phyloP scores from a whole-genome alignment of 169 alveolate genomes.

The Cryptosporidium xiaoi region DNA sequence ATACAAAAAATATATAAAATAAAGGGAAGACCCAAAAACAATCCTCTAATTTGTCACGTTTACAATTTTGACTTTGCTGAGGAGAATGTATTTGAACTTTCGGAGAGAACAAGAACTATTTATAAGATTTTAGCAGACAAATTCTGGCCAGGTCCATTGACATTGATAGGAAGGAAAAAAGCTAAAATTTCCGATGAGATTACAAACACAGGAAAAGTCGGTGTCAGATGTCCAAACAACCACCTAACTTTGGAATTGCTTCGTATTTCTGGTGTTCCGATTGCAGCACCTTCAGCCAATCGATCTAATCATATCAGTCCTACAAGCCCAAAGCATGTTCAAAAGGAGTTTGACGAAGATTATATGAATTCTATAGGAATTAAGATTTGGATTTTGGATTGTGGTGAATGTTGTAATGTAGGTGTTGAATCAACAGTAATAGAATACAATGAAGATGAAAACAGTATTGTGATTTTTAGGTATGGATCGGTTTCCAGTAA shows the following conservation, averaged over 20 bases:
- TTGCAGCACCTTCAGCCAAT: conserved; percentile 98
- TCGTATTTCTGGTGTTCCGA: conserved; percentile 84
- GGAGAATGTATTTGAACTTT: conserved; percentile 82
- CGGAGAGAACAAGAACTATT: conserved; percentile 78
- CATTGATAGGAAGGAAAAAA: conserved; percentile 89
- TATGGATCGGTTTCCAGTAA: conserved; percentile 47
- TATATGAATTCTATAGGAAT: conserved; percentile 62
- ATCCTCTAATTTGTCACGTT: conserved; percentile 95
- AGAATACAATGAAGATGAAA: conserved; percentile 79
- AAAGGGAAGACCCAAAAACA: conserved; percentile 93
- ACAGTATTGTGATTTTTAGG: conserved; percentile 22
- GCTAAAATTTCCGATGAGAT: conserved; percentile 88
- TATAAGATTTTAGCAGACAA: conserved; percentile 81
- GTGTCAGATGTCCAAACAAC: conserved; percentile 92
- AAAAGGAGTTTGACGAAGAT: conserved; percentile 89
- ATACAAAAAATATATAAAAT: conserved; percentile 87
- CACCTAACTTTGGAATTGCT: conserved; percentile 86
- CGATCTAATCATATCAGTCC: conserved; percentile 97
- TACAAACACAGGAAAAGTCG: conserved; percentile 89
- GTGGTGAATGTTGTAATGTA: conserved; percentile 88
- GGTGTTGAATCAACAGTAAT: conserved; percentile 97
- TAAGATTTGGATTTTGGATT: conserved; percentile 90
- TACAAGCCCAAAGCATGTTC: conserved; percentile 92
- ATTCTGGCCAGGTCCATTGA: conserved; percentile 97
- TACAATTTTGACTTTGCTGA: conserved; percentile 84